Percentiles rank a stretch among this genome's conserved stretches.
phyloP scores from a whole-genome alignment of 2,329 filamentous ascomycete species.

The Aureobasidium namibiae region DNA sequence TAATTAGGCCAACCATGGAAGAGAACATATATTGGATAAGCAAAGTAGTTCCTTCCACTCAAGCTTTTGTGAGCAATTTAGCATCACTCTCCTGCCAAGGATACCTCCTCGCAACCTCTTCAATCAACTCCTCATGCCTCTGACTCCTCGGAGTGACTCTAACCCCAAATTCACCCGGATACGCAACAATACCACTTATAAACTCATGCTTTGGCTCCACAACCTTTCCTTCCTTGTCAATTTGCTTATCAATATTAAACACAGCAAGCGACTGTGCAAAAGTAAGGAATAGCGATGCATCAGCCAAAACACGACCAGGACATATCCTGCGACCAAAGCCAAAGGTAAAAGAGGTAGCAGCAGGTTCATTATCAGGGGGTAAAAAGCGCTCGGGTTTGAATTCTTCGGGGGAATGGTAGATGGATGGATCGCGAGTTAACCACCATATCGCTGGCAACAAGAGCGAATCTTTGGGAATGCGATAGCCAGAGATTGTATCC shows the following conservation, averaged over 20 bases:
- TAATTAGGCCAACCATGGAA: no score
- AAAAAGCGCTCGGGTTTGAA: constrained; percentile 41
- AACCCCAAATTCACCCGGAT: constrained; percentile 15
- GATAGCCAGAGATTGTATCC: constrained; percentile 29
- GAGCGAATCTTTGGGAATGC: constrained; percentile 34
- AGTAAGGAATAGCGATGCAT: constrained; percentile 33
- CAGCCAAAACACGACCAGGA: constrained; percentile 24
- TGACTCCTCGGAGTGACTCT: constrained; percentile 11
- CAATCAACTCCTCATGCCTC: constrained; percentile 10
- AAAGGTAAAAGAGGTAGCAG: constrained; percentile 16
- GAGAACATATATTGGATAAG: no score
- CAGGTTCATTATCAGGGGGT: constrained; percentile 18
- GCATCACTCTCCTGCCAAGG: constrained; percentile 14
- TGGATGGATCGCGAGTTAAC: constrained; percentile 27
- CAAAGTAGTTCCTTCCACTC: not conserved
- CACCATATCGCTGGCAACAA: constrained; percentile 32
- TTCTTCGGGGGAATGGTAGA: constrained; percentile 20
- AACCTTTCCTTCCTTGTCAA: constrained; percentile 10
- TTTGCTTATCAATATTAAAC: constrained; percentile 26
- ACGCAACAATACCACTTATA: constrained; percentile 15
- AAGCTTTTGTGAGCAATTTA: not conserved
- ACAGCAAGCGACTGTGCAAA: constrained; percentile 39
- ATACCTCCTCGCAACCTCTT: constrained; percentile 12
- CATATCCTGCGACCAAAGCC: constrained; percentile 19
- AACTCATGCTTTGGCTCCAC: constrained; percentile 12